Conservation (phyloP, 192 early-diverging fungal species). For the Linnemannia elongata region DNA sequence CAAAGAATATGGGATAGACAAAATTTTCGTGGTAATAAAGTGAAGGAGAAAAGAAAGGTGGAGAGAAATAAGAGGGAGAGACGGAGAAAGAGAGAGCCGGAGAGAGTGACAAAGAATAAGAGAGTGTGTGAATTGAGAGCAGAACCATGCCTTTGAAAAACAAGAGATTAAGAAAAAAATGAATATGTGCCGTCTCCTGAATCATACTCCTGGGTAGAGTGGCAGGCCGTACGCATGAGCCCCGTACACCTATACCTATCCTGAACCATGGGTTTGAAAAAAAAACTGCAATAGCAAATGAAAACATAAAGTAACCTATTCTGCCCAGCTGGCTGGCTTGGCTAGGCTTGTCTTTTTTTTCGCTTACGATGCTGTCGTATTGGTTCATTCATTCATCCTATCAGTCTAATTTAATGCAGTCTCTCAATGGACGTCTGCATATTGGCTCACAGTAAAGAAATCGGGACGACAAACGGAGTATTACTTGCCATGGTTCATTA, state of each 20-base stretch:
- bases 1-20: neutral
- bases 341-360: neutral
- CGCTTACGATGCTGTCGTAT: neutral
- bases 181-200: no score
- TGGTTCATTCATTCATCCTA: neutral
- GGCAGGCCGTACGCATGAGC: no score
- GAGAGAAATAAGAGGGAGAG: neutral
- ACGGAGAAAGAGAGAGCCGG: neutral
- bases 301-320: neutral
- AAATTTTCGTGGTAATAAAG: neutral
- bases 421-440: neutral
- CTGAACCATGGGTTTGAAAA: no score
- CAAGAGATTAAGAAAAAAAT: no score
- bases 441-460: neutral
- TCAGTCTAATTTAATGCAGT: neutral
- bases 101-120: neutral
- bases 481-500: no score
- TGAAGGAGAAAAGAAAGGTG: neutral
- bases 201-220: no score
- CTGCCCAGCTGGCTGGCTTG: no score
- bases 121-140: neutral
- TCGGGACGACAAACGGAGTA: no score
- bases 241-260: no score
- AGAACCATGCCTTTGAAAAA: no score
- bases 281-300: no score